Conservation (phyloP, 2,329 filamentous ascomycete species). For the Didymosphaeria variabile region DNA sequence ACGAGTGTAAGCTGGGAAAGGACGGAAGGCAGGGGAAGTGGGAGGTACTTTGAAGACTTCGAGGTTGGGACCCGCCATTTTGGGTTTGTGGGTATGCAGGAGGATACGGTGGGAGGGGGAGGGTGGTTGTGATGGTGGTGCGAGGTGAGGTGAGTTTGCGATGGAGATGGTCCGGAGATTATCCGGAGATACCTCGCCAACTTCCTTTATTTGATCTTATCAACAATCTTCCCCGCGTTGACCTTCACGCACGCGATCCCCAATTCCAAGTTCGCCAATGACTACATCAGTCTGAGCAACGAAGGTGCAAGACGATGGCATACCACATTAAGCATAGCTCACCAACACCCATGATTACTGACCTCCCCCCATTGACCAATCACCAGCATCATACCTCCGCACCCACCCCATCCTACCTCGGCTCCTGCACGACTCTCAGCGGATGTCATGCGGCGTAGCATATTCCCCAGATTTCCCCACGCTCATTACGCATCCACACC, state of each 20-base stretch:
- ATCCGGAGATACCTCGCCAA: constrained; percentile 16
- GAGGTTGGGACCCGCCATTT: constrained; percentile 84
- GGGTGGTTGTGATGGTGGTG: too few relatives aligned
- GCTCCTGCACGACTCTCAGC: constrained; percentile 26
- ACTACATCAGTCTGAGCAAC: neutral
- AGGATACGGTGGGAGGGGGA: constrained; percentile 14
- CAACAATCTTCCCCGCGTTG: neutral
- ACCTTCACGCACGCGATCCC: neutral
- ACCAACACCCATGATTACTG: constrained; percentile 4
- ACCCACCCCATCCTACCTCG: constrained; percentile 29
- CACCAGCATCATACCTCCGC: constrained; percentile 23
- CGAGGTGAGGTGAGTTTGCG: constrained; percentile 17
- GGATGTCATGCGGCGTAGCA: constrained; percentile 9
- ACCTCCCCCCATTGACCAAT: constrained; percentile 19
- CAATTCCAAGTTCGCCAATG: neutral
- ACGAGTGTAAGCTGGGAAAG: constrained; percentile 49
- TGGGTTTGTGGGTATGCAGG: constrained; percentile 46
- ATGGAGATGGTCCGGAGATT: constrained; percentile 35
- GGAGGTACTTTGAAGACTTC: constrained; percentile 87
- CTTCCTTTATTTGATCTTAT: neutral
- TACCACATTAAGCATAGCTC: neutral
- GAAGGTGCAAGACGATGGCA: neutral
- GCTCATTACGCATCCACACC: neutral
- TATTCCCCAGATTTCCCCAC: constrained; percentile 14
- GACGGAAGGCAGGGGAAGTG: constrained; percentile 11